Evolutionary conservation across 768 basidiomycete species (phyloP), one percentile per base, ranked within the genome.

Genomic region (Naganishia kalamii): DNA sequence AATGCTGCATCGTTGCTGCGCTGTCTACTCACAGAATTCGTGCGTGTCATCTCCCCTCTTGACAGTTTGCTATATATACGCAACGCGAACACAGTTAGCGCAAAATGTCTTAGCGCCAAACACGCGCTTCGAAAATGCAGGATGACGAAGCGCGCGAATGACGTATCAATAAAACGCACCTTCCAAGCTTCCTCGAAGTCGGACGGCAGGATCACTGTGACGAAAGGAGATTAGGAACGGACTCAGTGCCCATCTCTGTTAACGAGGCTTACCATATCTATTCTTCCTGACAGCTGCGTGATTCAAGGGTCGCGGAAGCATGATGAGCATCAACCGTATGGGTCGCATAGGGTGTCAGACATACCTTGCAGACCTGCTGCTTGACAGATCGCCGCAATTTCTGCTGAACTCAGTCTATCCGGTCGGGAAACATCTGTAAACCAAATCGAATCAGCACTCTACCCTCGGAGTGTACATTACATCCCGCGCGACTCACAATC

Each of bases 181-280:
- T 97, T 98, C 93, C 93, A 99, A 75, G 92, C 92, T 79, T 98
- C 94, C 77, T 99, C 96, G 73, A 99, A 98, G 83, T 99, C 96
- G 15, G 88, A 85, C 0, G 96, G 94, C 23, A 98, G 81, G 75
- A 99, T 93, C 49, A 99, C 85, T 57, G 35, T 41, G n/a, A 13
- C 21, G 6, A 25, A 12, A 25, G 21, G 10, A 37, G 37, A n/a
- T 10, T 23, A 25, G 6, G n/a, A 41, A 25, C 35, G 3, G 13
- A 35, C 29, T 32, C 7, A 32, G 7, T 13, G 21, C 12, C 25
- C 3, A 32, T 29, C 32, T 12, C 7, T 8, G 23, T 3, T 5
- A 10, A 25, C 3, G 35, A 12, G 11, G 40, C 54, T n/a, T 27
- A 40, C 54, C 54, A 80, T 99, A 99, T 74, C 94, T 88, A 79